These are phyloP conservation scores for Aspergillus quadrilineatus DNA, from an alignment of 2,329 filamentous ascomycete genomes.

Conservation along the genomic window DNA sequence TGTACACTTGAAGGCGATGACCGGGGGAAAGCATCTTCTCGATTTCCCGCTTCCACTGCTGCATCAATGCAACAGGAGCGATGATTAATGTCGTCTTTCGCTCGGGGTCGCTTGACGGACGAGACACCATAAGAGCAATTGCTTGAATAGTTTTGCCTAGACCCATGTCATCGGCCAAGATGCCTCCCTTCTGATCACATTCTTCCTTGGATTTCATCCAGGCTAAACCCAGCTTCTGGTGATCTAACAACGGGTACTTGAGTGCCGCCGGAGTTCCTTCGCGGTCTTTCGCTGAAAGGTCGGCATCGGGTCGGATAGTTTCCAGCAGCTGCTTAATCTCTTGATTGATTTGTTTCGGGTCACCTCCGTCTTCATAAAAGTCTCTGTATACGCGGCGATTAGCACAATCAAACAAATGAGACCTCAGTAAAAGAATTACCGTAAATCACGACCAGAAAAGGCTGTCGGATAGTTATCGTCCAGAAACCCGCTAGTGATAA, in stretches of 20 bases:
- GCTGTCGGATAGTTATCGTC: not conserved
- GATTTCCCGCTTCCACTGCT: slow-evolving; percentile 84
- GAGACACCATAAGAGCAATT: slow-evolving; percentile 70
- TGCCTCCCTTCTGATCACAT: slow-evolving; percentile 70
- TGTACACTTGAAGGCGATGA: slow-evolving; percentile 62
- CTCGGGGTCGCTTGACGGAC: slow-evolving; percentile 58
- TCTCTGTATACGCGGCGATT: slow-evolving; percentile 6
- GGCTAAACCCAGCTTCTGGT: slow-evolving; percentile 74
- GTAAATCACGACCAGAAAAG: too few species aligned
- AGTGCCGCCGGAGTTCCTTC: slow-evolving; percentile 70
- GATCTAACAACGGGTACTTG: slow-evolving; percentile 69
- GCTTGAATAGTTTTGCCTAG: slow-evolving; percentile 82
- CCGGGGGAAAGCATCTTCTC: slow-evolving; percentile 62
- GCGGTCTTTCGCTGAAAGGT: slow-evolving; percentile 60
- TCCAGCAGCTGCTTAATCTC: slow-evolving; percentile 69
- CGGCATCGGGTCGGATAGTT: slow-evolving; percentile 71
- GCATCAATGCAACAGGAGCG: slow-evolving; percentile 74
- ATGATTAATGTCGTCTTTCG: slow-evolving; percentile 78
- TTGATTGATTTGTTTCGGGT: slow-evolving; percentile 57
- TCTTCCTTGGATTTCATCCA: slow-evolving; percentile 77
- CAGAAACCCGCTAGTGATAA: not conserved
- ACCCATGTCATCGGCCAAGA: slow-evolving; percentile 80
- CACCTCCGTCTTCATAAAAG: slow-evolving; percentile 29
- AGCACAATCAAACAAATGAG: not conserved
- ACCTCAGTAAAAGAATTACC: not conserved